A percentile compares a stretch with the other conserved stretches of the same genome.
Conservation (phyloP, 2,329 filamentous ascomycete species). For the Paraconiothyrium brasiliense region DNA sequence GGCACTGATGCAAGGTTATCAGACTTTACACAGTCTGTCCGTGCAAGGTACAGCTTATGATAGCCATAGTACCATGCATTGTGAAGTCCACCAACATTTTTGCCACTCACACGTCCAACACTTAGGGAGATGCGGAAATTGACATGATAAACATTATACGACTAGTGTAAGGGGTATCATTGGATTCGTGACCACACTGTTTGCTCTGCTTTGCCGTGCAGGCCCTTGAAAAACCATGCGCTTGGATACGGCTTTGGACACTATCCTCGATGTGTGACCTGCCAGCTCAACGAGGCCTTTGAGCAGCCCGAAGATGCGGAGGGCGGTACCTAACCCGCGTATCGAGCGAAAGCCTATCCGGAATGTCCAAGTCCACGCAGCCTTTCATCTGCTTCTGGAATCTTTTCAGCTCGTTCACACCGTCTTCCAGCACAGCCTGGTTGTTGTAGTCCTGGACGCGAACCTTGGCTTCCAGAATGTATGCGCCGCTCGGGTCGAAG, state of each 20-base stretch:
- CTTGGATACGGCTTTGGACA: neutral
- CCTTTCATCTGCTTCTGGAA: conserved; percentile 66
- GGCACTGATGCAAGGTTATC: no score
- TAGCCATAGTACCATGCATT: no score
- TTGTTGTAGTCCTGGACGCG: conserved; percentile 65
- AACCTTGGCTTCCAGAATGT: conserved; percentile 67
- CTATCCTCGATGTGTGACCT: neutral
- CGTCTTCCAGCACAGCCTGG: conserved; percentile 62
- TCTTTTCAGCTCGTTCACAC: conserved; percentile 63
- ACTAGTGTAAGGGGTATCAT: conserved; percentile 6
- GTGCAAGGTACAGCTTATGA: no score
- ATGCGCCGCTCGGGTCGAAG: conserved; percentile 66
- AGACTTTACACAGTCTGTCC: no score
- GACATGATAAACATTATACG: neutral
- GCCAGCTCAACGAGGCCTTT: conserved; percentile 29
- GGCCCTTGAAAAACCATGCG: no score
- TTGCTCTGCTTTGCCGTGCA: neutral
- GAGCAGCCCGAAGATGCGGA: conserved; percentile 25
- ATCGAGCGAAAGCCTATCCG: conserved; percentile 68
- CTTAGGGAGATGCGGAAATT: no score
- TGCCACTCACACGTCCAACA: no score
- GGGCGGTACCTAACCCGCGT: conserved; percentile 64
- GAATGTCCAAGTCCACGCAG: conserved; percentile 65
- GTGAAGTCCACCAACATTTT: no score
- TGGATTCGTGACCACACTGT: neutral